Conservation (phyloP, 2,329 filamentous ascomycete species). For the Daldinia sp. region DNA sequence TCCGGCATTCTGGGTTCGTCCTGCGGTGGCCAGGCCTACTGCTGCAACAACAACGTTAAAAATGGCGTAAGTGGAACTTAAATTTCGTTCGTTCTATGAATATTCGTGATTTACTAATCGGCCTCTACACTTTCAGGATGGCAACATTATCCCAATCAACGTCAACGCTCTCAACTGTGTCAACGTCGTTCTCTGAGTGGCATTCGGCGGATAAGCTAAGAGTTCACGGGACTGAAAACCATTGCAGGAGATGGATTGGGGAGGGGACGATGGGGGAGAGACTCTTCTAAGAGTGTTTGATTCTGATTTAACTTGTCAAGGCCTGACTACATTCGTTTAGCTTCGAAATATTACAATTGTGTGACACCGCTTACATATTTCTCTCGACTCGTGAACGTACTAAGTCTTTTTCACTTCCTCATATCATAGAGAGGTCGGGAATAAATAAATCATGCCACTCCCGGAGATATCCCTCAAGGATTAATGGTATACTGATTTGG, state of each 20-base stretch:
- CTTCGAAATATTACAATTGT: slow-evolving; percentile 22
- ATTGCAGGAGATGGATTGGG: neutral
- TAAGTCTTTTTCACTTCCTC: too few relatives aligned
- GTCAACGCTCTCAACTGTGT: slow-evolving; percentile 32
- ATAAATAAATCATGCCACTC: too few relatives aligned
- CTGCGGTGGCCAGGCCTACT: slow-evolving; percentile 30
- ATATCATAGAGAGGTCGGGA: too few relatives aligned
- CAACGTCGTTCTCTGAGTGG: slow-evolving; percentile 7
- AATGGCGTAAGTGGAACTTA: neutral
- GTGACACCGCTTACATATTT: neutral
- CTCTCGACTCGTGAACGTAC: neutral
- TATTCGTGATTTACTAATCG: slow-evolving; percentile 8
- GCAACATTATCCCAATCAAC: neutral
- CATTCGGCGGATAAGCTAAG: neutral
- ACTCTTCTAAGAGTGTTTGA: slow-evolving; percentile 1
- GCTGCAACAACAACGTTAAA: slow-evolving; percentile 17
- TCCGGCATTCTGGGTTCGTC: neutral
- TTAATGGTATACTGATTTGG: too few relatives aligned
- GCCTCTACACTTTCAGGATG: neutral
- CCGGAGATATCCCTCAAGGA: too few relatives aligned
- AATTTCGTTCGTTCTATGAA: neutral
- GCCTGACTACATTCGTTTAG: slow-evolving; percentile 41
- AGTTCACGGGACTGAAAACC: neutral
- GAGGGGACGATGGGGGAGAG: slow-evolving; percentile 7
- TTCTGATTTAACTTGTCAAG: slow-evolving; percentile 32